Base-by-base conservation (phyloP, 2,329 filamentous ascomycete genomes). In the Diaporthe nobilis region DNA sequence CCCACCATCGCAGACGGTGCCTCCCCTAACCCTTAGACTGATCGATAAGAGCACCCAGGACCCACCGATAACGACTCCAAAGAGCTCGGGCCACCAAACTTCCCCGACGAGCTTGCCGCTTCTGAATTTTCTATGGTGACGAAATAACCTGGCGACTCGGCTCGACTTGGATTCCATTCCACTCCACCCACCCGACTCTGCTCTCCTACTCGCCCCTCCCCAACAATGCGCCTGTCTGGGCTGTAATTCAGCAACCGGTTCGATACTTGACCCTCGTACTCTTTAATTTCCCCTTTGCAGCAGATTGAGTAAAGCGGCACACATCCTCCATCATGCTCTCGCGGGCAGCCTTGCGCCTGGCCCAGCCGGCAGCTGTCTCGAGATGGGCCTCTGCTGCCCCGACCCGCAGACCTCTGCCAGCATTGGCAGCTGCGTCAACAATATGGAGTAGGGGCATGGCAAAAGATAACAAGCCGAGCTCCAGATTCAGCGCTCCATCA, bases 361-460 rank as follows among this genome's bases (percentile, higher is more conserved):
- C 82, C 79, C 82, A 82, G 74, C 79, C 81, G 73, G 81, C 81
- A 49, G 80, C 81, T 72, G 79, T 84, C 34, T 78, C 80, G 13
- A 79, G 81, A 75, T 79, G 82, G 65, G 78, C 79, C 57, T 58
- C 78, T 74, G 76, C 77, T n/a, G 73, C 79, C 5, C 42, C 80
- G 25, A 77, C 82, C 63, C 77, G 82, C 13, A 82, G 83, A 77
- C 81, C 83, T 25, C 44, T 71, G 42, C 76, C 76, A 67, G 73
- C 73, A 22, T 37, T 75, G 63, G 22, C 73, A 77, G 78, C 81
- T 47, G 80, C 79, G 8, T 80, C 85, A 39, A 80, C 82, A 77
- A 78, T 85, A 84, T 88, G 86, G 86, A 81, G 77, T 76, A 84
- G 86, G 75, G 84, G 84, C 34, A 85, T 88, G 84, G 86, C 86